These are phyloP conservation scores for Phytophthora europaea DNA, from an alignment of 352 stramenopile species.

Conservation along the genomic window DNA sequence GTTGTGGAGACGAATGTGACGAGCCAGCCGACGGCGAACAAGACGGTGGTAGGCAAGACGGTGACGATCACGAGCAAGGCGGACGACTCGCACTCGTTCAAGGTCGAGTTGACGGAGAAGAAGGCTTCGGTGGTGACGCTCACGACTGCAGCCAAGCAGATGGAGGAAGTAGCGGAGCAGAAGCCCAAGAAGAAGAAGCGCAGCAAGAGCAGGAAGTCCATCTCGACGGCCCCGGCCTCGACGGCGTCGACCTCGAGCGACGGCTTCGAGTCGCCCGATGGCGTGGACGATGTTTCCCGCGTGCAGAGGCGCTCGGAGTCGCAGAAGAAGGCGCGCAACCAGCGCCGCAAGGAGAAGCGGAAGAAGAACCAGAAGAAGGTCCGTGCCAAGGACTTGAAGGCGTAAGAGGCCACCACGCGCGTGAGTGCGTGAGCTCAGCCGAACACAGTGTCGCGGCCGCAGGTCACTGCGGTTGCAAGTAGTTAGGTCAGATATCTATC, in stretches of 20 bases:
- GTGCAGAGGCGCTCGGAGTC: conserved; percentile 54
- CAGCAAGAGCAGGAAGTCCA: conserved; percentile 37
- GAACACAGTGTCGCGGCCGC: conserved; percentile 13
- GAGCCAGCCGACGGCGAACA: conserved; percentile 37
- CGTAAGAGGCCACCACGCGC: conserved; percentile 22
- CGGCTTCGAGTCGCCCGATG: conserved; percentile 46
- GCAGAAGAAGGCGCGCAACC: conserved; percentile 78
- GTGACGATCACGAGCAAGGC: conserved; percentile 45
- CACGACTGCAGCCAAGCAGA: conserved; percentile 21
- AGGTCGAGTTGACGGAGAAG: conserved; percentile 47
- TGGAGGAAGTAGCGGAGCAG: conserved; percentile 16
- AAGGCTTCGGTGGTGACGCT: conserved; percentile 40
- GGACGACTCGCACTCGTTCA: conserved; percentile 40
- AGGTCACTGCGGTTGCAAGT: conserved; percentile 25
- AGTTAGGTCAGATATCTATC: conserved; percentile 41
- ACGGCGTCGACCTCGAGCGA: conserved; percentile 33
- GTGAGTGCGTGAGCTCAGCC: conserved; percentile 22
- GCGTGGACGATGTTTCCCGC: conserved; percentile 36
- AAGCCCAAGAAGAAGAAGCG: conserved; percentile 58
- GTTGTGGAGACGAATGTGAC: conserved; percentile 45
- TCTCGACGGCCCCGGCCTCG: conserved; percentile 27
- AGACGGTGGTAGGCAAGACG: conserved; percentile 47
- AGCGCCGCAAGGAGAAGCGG: conserved; percentile 81
- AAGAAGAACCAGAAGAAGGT: conserved; percentile 79
- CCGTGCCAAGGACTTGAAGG: conserved; percentile 36